These are phyloP conservation scores for Phytophthora constricta DNA, from an alignment of 352 stramenopile genomes.

Conservation along the genomic window DNA sequence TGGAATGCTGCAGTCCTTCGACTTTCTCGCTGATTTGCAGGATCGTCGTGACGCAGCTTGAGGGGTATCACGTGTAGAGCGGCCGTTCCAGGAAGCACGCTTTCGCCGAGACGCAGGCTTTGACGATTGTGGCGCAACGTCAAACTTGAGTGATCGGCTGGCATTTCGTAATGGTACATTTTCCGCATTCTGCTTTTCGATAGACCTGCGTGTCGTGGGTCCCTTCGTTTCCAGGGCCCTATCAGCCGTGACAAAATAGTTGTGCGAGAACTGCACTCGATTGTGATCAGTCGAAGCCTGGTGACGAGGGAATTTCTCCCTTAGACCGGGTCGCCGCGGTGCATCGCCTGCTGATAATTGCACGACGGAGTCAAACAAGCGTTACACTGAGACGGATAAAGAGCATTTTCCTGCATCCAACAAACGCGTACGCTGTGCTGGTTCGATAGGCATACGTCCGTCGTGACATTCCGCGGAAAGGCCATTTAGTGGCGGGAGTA, in stretches of 20 bases:
- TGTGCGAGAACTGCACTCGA: constrained; percentile 13
- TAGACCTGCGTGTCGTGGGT: constrained; percentile 12
- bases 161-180: constrained; percentile 22
- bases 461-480: constrained; percentile 21
- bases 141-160: constrained; percentile 41
- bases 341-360: constrained; percentile 14
- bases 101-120: constrained; percentile 20
- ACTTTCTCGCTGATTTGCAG: constrained; percentile 61
- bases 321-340: constrained; percentile 37
- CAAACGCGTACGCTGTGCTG: constrained; percentile 26
- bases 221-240: constrained; percentile 19
- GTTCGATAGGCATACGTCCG: constrained; percentile 16
- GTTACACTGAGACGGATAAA: constrained; percentile 6
- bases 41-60: constrained; percentile 17
- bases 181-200: constrained; percentile 13
- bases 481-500: constrained; percentile 25
- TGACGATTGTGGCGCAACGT: constrained; percentile 11
- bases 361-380: neutral
- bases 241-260: constrained; percentile 24
- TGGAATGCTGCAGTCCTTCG: constrained; percentile 70
- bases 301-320: constrained; percentile 38
- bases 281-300: constrained; percentile 22
- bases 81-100: constrained; percentile 50
- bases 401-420: neutral
- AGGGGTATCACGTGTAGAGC: neutral